Evolutionary conservation across 2,329 filamentous ascomycete species (phyloP).

Genomic region (Orbilia quercus): DNA sequence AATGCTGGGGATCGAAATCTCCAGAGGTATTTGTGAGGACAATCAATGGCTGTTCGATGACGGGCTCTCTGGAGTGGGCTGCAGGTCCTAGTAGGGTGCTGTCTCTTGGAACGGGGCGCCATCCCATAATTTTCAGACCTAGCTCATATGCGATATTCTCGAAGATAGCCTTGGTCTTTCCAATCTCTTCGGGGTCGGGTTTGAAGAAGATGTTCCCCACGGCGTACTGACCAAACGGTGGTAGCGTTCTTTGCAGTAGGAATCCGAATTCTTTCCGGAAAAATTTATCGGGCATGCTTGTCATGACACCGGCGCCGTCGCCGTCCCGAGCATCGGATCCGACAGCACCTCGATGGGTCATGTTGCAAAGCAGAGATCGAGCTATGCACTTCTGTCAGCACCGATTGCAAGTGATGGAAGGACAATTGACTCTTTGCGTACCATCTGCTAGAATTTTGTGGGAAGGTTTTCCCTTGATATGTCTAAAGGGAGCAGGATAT

Average conservation of each 20-base stretch:
- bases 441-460: conserved; percentile 99
- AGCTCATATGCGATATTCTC: conserved; percentile 91
- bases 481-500: conserved; percentile 67
- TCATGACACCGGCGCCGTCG: conserved; percentile 99
- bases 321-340: conserved; percentile 97
- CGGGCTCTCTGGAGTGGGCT: conserved; percentile 90
- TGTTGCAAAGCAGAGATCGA: conserved; percentile 96
- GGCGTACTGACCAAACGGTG: conserved; percentile 90
- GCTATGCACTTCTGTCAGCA: conserved; percentile 66
- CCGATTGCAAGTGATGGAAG: conserved; percentile 11
- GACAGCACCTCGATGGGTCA: conserved; percentile 99
- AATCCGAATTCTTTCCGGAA: conserved; percentile 98
- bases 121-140: conserved; percentile 89
- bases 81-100: conserved; percentile 92
- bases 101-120: conserved; percentile 94
- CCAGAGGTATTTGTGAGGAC: conserved; percentile 88
- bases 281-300: conserved; percentile 97
- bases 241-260: conserved; percentile 87
- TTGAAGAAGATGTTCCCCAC: conserved; percentile 99
- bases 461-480: conserved; percentile 96
- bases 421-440: conserved; percentile 66
- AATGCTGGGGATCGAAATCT: conserved; percentile 83
- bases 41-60: conserved; percentile 94
- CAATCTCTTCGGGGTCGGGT: conserved; percentile 87
- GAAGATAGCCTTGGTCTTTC: conserved; percentile 90